Base-by-base conservation (phyloP, 2,329 filamentous ascomycete genomes). In the Beauveria sp. region DNA sequence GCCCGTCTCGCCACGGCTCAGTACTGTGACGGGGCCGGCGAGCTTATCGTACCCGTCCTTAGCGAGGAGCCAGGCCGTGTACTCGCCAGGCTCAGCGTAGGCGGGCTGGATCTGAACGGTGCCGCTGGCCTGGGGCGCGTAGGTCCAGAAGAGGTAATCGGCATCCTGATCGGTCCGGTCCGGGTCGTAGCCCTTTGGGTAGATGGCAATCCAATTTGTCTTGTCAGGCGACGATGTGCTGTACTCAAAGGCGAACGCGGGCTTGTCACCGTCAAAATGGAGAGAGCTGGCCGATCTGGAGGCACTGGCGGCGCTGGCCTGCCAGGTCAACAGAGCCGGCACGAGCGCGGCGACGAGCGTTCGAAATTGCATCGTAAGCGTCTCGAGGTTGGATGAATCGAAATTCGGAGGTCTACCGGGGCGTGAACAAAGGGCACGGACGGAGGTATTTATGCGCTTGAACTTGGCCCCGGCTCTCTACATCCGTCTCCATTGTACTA, bases 171-270 rank as follows among this genome's bases (percentile, higher is more conserved):
- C 56, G 34, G 63, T 56, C 38, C 65, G 62, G 22, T 59, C 62
- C 2, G 68, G 67, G 10, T 64, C 66, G 20, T 66, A 65, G 40
- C 64, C 65, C 1, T 64, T 64, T 26, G 42, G 60, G 51, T 68
- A 70, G 10, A 70, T 22, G 10, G 67, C 69, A 5, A 70, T 50
- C 69, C 69, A 70, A 56, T 70, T 70, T 24, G 52, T 69, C 10
- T 45, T 48, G 52, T 65, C 46, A 5, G 67, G 53, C 5, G 64
- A 51, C 1, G 53, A 20, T 0, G 67, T 69, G 42, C 58, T 62
- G 61, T 69, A 70, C 12, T 62, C 26, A 48, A 70, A 66, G 2
- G 67, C 67, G 31, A 66, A 65, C n/a, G 18, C 12, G 43, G 60
- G 52, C 60, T 57, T 42, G 45, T 45, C n/a, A 5, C n/a, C n/a